Percentiles rank a stretch among this genome's conserved stretches.
Evolutionary conservation across 2,329 filamentous ascomycete genomes (phyloP).

Genomic region (Colletotrichum liriopes): DNA sequence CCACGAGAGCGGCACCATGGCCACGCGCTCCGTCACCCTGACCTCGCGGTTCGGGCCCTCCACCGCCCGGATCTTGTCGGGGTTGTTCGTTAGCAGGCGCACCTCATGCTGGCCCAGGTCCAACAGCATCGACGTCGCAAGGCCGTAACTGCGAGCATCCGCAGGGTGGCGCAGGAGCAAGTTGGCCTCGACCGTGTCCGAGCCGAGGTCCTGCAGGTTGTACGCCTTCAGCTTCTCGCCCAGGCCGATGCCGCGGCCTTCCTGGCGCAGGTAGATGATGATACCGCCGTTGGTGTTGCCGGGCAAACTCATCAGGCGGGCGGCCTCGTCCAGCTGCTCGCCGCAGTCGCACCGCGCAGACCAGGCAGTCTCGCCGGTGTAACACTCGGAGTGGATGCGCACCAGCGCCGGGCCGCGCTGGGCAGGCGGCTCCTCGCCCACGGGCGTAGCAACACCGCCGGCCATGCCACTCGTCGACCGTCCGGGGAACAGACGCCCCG

Average conservation of each 20-base stretch:
- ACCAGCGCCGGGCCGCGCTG: constrained; percentile 77
- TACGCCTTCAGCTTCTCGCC: constrained; percentile 98
- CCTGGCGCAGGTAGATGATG: constrained; percentile 95
- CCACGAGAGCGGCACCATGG: constrained; percentile 97
- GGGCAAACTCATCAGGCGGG: constrained; percentile 88
- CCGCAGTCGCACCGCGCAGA: constrained; percentile 98
- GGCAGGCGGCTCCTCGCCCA: constrained; percentile 32
- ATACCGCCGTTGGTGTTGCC: constrained; percentile 77
- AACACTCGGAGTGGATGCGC: constrained; percentile 97
- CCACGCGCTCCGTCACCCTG: constrained; percentile 88
- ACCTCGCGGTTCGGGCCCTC: constrained; percentile 93
- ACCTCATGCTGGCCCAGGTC: constrained; percentile 88
- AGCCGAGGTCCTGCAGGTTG: constrained; percentile 95
- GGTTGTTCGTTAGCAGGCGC: constrained; percentile 93
- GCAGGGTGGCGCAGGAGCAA: constrained; percentile 91
- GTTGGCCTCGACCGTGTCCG: constrained; percentile 98
- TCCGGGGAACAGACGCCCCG: constrained; percentile 88
- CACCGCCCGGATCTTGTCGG: constrained; percentile 94
- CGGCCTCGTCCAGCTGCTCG: constrained; percentile 97
- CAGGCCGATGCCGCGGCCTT: constrained; percentile 94
- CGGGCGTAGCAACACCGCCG: constrained; percentile 52
- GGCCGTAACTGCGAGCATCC: constrained; percentile 92
- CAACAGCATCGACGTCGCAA: constrained; percentile 94
- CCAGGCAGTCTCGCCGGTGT: constrained; percentile 99
- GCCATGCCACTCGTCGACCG: constrained; percentile 80